Conservation (phyloP, 2,329 filamentous ascomycete species). For the Ramularia collo-cygni region DNA sequence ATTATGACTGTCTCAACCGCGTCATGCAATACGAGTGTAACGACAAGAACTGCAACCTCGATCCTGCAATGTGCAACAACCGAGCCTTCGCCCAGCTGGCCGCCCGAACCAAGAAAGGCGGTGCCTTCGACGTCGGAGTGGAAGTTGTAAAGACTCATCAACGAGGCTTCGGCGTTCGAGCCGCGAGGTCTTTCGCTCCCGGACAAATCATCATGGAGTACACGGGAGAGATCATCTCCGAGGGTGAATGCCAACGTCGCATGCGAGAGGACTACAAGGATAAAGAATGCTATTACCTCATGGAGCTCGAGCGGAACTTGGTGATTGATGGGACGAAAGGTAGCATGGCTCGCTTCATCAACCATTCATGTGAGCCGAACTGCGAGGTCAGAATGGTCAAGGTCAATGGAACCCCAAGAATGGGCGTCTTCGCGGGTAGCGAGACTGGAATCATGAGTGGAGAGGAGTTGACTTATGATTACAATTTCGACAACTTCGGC, state of each 20-base stretch:
- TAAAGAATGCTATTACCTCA: constrained; percentile 96
- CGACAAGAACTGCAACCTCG: constrained; percentile 75
- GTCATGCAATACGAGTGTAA: constrained; percentile 98
- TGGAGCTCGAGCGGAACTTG: constrained; percentile 98
- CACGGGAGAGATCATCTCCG: constrained; percentile 93
- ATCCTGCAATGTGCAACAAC: constrained; percentile 69
- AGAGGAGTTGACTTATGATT: constrained; percentile 93
- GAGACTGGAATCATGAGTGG: constrained; percentile 86
- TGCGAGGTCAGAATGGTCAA: constrained; percentile 82
- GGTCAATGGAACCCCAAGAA: constrained; percentile 84
- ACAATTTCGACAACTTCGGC: constrained; percentile 55
- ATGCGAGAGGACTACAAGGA: constrained; percentile 94
- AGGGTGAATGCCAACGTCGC: constrained; percentile 82
- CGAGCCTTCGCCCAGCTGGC: constrained; percentile 78
- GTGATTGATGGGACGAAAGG: constrained; percentile 96
- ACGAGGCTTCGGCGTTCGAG: constrained; percentile 84
- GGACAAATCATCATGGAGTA: constrained; percentile 98
- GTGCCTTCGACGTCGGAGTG: constrained; percentile 85
- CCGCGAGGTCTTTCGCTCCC: constrained; percentile 77
- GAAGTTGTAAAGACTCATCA: constrained; percentile 89
- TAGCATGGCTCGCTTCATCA: constrained; percentile 94
- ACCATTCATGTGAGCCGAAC: constrained; percentile 94
- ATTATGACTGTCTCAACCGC: constrained; percentile 84
- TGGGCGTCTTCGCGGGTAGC: constrained; percentile 94
- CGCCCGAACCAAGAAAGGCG: constrained; percentile 64